Conservation (phyloP, 2,329 filamentous ascomycete species). For the Penicillium freii region DNA sequence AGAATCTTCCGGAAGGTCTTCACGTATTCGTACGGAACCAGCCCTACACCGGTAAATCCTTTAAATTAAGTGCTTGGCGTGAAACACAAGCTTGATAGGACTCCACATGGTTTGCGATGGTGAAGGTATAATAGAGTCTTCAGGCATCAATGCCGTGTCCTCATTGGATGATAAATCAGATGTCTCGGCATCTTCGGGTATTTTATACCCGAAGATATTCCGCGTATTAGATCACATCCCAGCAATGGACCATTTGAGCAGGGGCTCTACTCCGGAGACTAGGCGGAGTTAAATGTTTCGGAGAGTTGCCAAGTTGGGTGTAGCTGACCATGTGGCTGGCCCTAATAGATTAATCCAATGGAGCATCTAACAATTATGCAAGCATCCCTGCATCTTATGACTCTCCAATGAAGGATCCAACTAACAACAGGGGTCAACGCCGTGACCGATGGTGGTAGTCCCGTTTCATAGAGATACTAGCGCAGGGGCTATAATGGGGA, state of each 20-base stretch:
- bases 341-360: background rate
- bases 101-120: background rate
- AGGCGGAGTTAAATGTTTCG: background rate
- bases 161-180: background rate
- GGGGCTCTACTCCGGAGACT: too few species aligned
- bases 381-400: background rate
- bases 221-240: background rate
- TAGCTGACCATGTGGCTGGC: background rate
- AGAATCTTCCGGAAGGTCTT: too few species aligned
- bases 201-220: background rate
- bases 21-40: background rate
- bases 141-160: too few species aligned
- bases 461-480: slow-evolving; percentile 6
- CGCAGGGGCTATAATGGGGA: background rate
- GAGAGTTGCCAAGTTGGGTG: background rate
- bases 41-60: background rate
- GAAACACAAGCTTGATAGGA: slow-evolving; percentile 6
- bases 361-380: background rate
- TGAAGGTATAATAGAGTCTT: too few species aligned
- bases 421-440: background rate
- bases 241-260: background rate
- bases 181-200: background rate
- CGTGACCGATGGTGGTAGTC: background rate
- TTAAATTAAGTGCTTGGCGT: background rate
- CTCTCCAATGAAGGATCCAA: background rate